Conservation (phyloP, 2,329 filamentous ascomycete species). For the Emmonsia crescens region DNA sequence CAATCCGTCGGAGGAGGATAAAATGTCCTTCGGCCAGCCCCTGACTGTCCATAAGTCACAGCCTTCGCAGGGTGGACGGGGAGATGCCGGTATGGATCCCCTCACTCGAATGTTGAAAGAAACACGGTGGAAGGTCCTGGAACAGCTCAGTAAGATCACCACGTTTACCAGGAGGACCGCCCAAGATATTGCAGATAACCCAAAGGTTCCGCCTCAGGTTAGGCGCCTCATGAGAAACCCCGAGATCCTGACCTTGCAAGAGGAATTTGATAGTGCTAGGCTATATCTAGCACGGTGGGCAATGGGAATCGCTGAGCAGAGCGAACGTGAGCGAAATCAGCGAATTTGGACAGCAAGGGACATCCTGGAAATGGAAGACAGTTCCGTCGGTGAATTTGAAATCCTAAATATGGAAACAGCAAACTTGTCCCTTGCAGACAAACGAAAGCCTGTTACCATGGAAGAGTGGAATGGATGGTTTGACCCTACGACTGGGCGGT, state of each 20-base stretch:
- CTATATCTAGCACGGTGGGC: slow-evolving; percentile 94
- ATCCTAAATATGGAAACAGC: slow-evolving; percentile 70
- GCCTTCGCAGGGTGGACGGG: slow-evolving; percentile 12
- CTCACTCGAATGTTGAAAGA: slow-evolving; percentile 90
- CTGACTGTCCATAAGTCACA: slow-evolving; percentile 31
- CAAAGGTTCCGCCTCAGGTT: slow-evolving; percentile 80
- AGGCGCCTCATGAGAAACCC: slow-evolving; percentile 75
- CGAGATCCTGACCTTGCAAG: slow-evolving; percentile 87
- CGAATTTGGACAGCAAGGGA: slow-evolving; percentile 90
- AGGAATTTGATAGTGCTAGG: slow-evolving; percentile 93
- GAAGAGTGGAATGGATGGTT: slow-evolving; percentile 91
- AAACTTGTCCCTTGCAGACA: slow-evolving; percentile 62
- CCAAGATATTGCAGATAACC: slow-evolving; percentile 83
- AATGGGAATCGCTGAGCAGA: slow-evolving; percentile 97
- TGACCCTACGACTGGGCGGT: slow-evolving; percentile 58
- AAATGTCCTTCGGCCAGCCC: slow-evolving; percentile 58
- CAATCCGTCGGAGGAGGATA: slow-evolving; percentile 77
- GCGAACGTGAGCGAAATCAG: slow-evolving; percentile 73
- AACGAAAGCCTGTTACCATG: slow-evolving; percentile 63
- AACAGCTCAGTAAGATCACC: slow-evolving; percentile 94
- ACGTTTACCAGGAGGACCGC: slow-evolving; percentile 89
- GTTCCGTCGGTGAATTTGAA: slow-evolving; percentile 91
- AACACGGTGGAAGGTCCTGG: slow-evolving; percentile 89
- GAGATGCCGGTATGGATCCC: slow-evolving; percentile 77
- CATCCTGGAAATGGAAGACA: slow-evolving; percentile 87